A percentile compares a stretch with the other conserved stretches of the same genome.
Conservation (phyloP, 108 stramenopile species). For the Skeletonema menzelii region DNA sequence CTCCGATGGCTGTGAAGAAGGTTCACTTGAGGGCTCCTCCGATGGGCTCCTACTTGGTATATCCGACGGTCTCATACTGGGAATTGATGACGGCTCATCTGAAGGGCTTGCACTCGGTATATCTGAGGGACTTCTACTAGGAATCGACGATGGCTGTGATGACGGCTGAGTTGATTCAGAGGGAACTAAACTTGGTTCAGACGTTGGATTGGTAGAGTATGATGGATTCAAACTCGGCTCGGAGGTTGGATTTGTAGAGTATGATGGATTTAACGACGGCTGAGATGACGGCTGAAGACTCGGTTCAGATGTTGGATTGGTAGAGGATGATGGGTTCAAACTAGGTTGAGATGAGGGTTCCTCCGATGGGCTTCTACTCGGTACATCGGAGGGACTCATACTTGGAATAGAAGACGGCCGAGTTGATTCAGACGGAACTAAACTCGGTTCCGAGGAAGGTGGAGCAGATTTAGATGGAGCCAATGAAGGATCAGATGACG, state of each 20-base stretch:
- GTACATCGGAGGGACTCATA: neutral
- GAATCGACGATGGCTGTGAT: too few relatives aligned
- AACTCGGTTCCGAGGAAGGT: neutral
- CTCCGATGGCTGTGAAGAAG: neutral
- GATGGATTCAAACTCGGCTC: neutral
- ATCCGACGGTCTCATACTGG: too few relatives aligned
- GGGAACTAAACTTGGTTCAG: neutral
- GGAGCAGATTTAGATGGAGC: too few relatives aligned
- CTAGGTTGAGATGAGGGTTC: neutral
- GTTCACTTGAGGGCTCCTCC: too few relatives aligned
- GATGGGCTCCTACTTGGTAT: too few relatives aligned
- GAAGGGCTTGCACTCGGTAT: too few relatives aligned
- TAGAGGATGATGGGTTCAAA: neutral
- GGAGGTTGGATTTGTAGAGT: neutral
- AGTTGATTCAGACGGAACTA: neutral
- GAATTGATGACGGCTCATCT: too few relatives aligned
- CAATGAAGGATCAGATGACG: too few relatives aligned
- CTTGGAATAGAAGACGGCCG: neutral
- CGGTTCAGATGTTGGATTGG: neutral
- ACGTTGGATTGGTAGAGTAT: neutral
- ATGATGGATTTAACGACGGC: neutral
- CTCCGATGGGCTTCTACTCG: too few relatives aligned
- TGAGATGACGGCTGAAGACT: neutral
- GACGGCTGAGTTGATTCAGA: too few relatives aligned
- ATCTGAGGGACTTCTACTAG: too few relatives aligned